A percentile compares a stretch with the other conserved stretches of the same genome.
Evolutionary conservation across 75 land plant species (phyloP).

Genomic region (Ceratopteris richardii): DNA sequence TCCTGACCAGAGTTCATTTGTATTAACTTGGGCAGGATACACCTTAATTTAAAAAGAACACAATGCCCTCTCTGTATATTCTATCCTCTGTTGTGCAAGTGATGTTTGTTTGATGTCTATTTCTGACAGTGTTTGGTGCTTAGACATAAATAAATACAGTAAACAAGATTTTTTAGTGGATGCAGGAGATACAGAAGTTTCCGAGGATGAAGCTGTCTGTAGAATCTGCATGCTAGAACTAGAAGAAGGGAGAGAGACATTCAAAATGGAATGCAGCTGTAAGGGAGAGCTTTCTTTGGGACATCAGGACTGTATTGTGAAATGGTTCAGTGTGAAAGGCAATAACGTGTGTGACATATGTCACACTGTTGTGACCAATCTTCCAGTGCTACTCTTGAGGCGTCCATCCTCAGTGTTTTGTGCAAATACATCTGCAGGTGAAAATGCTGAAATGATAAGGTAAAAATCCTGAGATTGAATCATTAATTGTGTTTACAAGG

Average conservation of each 20-base stretch:
- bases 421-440: background rate
- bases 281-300: slow-evolving; percentile 77
- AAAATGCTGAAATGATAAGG: no score
- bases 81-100: no score
- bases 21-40: no score
- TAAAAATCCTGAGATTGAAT: no score
- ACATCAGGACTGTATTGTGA: slow-evolving; percentile 65
- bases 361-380: slow-evolving; percentile 51
- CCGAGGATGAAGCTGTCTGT: slow-evolving; percentile 76
- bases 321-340: slow-evolving; percentile 76
- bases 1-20: no score
- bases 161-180: no score
- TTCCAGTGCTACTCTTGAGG: slow-evolving; percentile 34
- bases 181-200: slow-evolving; percentile 56
- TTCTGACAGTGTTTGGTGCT: no score
- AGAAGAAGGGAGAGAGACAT: slow-evolving; percentile 58
- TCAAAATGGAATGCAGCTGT: slow-evolving; percentile 76
- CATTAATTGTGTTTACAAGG: no score
- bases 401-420: background rate
- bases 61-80: no score
- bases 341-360: slow-evolving; percentile 72
- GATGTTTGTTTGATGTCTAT: no score
- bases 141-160: no score
- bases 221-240: slow-evolving; percentile 66
- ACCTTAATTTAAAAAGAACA: no score